Percentiles rank a stretch among this genome's conserved stretches.
Conservation (phyloP, 2,329 filamentous ascomycete genomes). For the Neospermospora avenae region DNA sequence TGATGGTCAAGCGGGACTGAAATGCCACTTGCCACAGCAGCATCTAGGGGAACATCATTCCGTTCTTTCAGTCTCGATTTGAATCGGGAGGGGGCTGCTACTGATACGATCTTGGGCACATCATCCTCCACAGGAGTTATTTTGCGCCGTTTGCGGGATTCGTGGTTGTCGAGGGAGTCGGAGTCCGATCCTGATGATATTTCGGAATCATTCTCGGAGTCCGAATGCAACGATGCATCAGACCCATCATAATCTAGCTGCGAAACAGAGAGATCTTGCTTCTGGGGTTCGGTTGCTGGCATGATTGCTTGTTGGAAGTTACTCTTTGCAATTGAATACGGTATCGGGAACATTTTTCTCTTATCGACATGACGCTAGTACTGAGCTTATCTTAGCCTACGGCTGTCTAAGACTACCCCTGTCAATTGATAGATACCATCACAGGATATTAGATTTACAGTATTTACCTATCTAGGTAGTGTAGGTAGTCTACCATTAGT, state of each 20-base stretch:
- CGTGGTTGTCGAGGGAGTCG: constrained; percentile 33
- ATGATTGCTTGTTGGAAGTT: constrained; percentile 5
- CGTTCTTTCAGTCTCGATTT: constrained; percentile 16
- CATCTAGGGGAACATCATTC: not conserved
- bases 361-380: not conserved
- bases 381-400: not conserved
- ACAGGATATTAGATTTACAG: too few species aligned
- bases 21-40: constrained; percentile 32
- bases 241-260: constrained; percentile 12
- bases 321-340: not conserved
- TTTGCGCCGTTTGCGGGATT: constrained; percentile 34
- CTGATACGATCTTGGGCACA: constrained; percentile 16
- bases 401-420: not conserved
- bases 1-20: constrained; percentile 53
- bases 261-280: constrained; percentile 8
- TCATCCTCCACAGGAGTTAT: constrained; percentile 23
- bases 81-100: constrained; percentile 33
- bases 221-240: constrained; percentile 11
- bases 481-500: too few species aligned
- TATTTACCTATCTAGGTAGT: too few species aligned
- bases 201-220: constrained; percentile 6
- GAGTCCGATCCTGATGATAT: constrained; percentile 27
- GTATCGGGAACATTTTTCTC: not conserved
- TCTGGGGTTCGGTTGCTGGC: constrained; percentile 14
- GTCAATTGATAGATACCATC: not conserved